Percentiles rank a stretch among this genome's conserved stretches.
Evolutionary conservation across 768 basidiomycete genomes (phyloP).

Genomic region (Scleroderma bovista): DNA sequence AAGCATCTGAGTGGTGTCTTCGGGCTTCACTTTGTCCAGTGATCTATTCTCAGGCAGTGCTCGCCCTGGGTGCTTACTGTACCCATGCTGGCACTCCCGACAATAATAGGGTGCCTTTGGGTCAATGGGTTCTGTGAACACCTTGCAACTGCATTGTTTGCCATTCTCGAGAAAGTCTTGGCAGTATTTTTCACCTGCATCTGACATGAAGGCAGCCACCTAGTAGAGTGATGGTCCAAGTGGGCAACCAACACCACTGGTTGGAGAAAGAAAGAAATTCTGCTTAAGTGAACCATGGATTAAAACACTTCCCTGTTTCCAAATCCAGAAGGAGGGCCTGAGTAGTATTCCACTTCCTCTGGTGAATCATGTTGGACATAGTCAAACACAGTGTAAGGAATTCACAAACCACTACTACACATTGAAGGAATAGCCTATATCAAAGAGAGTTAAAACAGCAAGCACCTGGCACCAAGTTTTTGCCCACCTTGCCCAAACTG

Average conservation of each 20-base stretch:
- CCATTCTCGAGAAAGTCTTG: not conserved
- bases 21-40: not conserved
- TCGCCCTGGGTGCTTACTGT: conserved; percentile 1
- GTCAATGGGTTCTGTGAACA: not conserved
- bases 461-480: conserved; percentile 12
- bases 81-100: conserved; percentile 1
- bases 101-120: not conserved
- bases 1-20: not conserved
- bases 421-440: not conserved
- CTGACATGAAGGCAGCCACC: not conserved
- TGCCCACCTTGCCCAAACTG: conserved; percentile 10
- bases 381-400: no score
- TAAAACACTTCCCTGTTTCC: not conserved
- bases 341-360: no score
- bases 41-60: not conserved
- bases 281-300: no score
- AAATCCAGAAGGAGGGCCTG: no score
- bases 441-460: conserved; percentile 2
- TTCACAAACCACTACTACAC: not conserved
- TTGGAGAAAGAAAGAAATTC: not conserved
- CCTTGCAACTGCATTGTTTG: not conserved
- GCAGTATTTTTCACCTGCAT: no score
- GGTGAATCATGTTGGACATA: no score
- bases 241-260: not conserved
- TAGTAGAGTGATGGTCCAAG: not conserved